Percentiles rank a stretch among this genome's conserved stretches.
phyloP scores from a whole-genome alignment of 768 basidiomycete genomes.

The Tricholoma hemisulphureum region DNA sequence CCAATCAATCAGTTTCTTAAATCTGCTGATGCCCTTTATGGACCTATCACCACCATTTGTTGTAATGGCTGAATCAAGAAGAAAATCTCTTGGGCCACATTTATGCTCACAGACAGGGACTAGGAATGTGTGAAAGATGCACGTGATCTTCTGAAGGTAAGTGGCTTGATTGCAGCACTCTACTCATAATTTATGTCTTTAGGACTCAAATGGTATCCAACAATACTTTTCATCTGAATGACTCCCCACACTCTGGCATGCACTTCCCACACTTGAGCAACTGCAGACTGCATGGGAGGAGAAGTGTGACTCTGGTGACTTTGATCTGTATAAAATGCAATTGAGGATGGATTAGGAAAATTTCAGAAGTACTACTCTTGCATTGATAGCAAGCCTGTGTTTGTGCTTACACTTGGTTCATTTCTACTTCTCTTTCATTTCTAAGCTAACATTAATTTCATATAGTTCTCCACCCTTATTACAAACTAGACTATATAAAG shows the following conservation, averaged over 20 bases:
- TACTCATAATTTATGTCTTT: conserved; percentile 6
- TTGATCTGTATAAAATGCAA: conserved; percentile 4
- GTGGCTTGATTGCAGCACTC: conserved; percentile 5
- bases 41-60: conserved; percentile 28
- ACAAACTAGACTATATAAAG: conserved; percentile 27
- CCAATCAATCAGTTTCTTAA: conserved; percentile 11
- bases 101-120: conserved; percentile 17
- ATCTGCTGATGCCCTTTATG: conserved; percentile 24
- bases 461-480: conserved; percentile 30
- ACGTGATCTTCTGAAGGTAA: background rate
- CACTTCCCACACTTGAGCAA: conserved; percentile 26
- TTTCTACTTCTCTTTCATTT: conserved; percentile 1
- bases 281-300: conserved; percentile 17
- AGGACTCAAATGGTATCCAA: conserved; percentile 22
- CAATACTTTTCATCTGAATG: conserved; percentile 29
- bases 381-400: conserved; percentile 12
- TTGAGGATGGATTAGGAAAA: conserved; percentile 14
- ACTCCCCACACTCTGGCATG: conserved; percentile 12
- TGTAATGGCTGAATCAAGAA: conserved; percentile 14
- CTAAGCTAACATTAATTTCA: background rate
- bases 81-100: conserved; percentile 27
- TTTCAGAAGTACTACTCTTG: conserved; percentile 11
- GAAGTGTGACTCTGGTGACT: background rate
- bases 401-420: conserved; percentile 12
- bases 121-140: conserved; percentile 20